Percentiles rank a stretch among this genome's conserved stretches.
Evolutionary conservation across 106 monocot species (phyloP).

Genomic region (Allium cepa): DNA sequence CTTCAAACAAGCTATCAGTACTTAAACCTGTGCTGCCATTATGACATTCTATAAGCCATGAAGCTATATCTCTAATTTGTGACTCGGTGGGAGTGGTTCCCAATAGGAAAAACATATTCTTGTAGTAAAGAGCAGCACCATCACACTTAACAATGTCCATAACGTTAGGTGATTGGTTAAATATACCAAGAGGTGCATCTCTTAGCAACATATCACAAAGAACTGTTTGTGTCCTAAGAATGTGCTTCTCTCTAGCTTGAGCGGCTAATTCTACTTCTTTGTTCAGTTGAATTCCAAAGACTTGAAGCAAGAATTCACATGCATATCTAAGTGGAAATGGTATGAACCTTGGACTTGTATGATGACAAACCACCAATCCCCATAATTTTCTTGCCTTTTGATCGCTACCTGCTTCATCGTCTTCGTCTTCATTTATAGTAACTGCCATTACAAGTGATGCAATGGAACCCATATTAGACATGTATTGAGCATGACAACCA

Average conservation of each 20-base stretch:
- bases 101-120: conserved; percentile 56
- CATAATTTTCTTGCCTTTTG: conserved; percentile 72
- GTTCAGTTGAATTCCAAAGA: conserved; percentile 73
- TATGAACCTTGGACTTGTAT: conserved; percentile 58
- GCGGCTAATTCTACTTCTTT: conserved; percentile 84
- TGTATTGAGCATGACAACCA: conserved; percentile 91
- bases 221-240: conserved; percentile 66
- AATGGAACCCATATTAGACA: conserved; percentile 87
- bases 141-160: conserved; percentile 90
- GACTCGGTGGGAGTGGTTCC: conserved; percentile 51
- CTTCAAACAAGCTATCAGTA: conserved; percentile 81
- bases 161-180: conserved; percentile 79
- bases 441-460: conserved; percentile 88
- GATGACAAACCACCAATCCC: conserved; percentile 93
- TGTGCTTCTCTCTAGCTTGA: conserved; percentile 79
- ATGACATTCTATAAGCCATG: conserved; percentile 66
- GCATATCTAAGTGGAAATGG: conserved; percentile 96
- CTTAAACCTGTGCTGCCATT: conserved; percentile 66
- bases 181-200: conserved; percentile 80
- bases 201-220: conserved; percentile 93
- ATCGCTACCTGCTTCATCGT: conserved; percentile 25
- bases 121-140: conserved; percentile 85
- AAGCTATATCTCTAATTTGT: conserved; percentile 57
- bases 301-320: conserved; percentile 88
- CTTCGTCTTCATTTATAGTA: conserved; percentile 56